Base-by-base conservation (phyloP, 164 flowering plant genomes). In the Berberis vulgaris region DNA sequence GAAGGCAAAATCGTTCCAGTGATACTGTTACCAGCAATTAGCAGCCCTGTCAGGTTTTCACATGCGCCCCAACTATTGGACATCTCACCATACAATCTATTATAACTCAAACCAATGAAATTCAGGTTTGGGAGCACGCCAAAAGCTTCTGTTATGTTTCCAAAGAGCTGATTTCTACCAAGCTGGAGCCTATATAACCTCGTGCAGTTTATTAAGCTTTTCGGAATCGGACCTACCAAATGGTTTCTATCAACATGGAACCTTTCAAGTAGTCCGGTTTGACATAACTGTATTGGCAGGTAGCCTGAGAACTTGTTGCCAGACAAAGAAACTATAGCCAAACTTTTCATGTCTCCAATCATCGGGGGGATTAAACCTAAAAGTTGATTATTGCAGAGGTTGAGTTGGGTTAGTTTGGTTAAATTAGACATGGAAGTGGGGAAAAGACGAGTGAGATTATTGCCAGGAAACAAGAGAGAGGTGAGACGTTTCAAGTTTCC, bases 201-300 rank as follows among this genome's bases (percentile, higher is more conserved):
- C 12, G 45, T 13, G 42, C 54, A 56, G 26, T 46, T 46, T 57
- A 39, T 57, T 40, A 65, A 46, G 52, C 62, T 49, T 47, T 47
- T 47, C 40, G 68, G 67, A 45, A 65, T 47, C 41, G 68, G 60
- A 49, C 68, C 54, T 10, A 41, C 13, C 10, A 65, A 45, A 56
- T 65, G 3, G 26, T 57, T 65, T n/a, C 47, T 40, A 57, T 1
- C 3, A 8, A 41, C 62, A 6, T 40, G 6, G 3, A 65, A 45
- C 38, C 2, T 46, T 42, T 40, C 13, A 6, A 57, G 68, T 4
- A 4, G 0, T 41, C 67, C 60, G 46, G 46, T 40, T 4, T 3
- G 9, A 11, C 67, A 65, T 46, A 56, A 10, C 10, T 57, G 11
- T 41, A 57, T 7, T 7, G 68, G 68, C 45, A 56, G 58, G 49